Base-by-base conservation (phyloP, 345 rosid genomes). In the Arabidopsis arenosa region DNA sequence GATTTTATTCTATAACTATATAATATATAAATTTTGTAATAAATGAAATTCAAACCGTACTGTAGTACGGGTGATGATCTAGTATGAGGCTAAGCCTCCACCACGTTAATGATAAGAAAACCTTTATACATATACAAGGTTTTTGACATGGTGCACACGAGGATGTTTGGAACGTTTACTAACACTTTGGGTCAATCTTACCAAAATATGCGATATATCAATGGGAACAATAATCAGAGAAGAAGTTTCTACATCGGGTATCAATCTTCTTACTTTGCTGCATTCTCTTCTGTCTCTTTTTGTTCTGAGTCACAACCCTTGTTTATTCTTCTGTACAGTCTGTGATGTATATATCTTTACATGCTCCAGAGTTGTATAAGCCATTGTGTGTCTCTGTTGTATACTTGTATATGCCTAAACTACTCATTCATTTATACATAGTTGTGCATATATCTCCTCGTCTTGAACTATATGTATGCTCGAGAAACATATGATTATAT, bases 201-300 rank as follows among this genome's bases (percentile, higher is more conserved):
- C 58, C 80, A 76, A 44, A 80, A 76, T 62, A 44, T 88, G 0
- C 63, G 85, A 35, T 78, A 77, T 7, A 35, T 83, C 11, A 12
- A 79, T 26, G 70, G 84, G 39, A 70, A 73, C 63, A 88, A 83
- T 69, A 57, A 47, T 57, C 85, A 86, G 8, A 85, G 96, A 68
- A 86, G 37, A 89, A 82, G 77, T 93, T 90, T 14, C 81, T 93
- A 65, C 84, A 84, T 80, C 84, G 97, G 81, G 82, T 91, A 72
- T 83, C 92, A 2, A 68, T 90, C 68, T 93, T 91, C 75, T 84
- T 93, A 45, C 76, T 85, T 71, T 89, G 92, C 66, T 93, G 93
- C 85, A 62, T 88, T 61, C 60, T 88, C 36, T 74, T 91, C 6
- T 93, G 97, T 62, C 96, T 91, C n/a, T 70, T 93, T 32, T 80